phyloP scores from a whole-genome alignment of 2,329 filamentous ascomycete genomes.

The Trichoderma semiorbis region DNA sequence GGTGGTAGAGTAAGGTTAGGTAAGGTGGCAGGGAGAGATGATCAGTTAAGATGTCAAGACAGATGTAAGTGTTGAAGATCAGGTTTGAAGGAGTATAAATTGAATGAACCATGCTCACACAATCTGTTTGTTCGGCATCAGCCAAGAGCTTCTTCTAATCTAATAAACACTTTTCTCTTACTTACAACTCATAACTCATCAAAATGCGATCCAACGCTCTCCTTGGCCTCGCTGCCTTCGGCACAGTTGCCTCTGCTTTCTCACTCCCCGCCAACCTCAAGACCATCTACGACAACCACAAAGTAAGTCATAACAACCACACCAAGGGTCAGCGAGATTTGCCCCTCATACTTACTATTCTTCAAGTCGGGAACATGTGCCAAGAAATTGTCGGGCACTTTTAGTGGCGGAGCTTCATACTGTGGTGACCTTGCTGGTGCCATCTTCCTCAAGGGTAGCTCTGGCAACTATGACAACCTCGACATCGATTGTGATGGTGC shows the following conservation, averaged over 20 bases:
- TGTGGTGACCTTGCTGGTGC: conserved; percentile 36
- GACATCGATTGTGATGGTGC: conserved; percentile 19
- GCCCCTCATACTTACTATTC: neutral
- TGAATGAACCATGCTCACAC: too few relatives aligned
- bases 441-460: conserved; percentile 27
- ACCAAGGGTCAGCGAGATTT: neutral
- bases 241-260: conserved; percentile 19
- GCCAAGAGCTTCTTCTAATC: neutral
- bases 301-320: neutral
- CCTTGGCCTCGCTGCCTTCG: conserved; percentile 14
- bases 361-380: conserved; percentile 30
- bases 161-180: neutral
- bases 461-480: conserved; percentile 19
- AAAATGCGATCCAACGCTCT: conserved; percentile 16
- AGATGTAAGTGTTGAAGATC: neutral
- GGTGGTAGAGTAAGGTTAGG: neutral
- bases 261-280: conserved; percentile 19
- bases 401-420: conserved; percentile 20
- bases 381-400: conserved; percentile 23
- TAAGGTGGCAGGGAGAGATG: neutral
- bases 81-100: neutral
- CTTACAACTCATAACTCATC: neutral
- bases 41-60: neutral
- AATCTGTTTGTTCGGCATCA: too few relatives aligned
- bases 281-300: conserved; percentile 20